A percentile compares a stretch with the other conserved stretches of the same genome.
These are phyloP conservation scores for Aspergillus niger DNA, from an alignment of 2,329 filamentous ascomycete genomes.

Conservation along the genomic window DNA sequence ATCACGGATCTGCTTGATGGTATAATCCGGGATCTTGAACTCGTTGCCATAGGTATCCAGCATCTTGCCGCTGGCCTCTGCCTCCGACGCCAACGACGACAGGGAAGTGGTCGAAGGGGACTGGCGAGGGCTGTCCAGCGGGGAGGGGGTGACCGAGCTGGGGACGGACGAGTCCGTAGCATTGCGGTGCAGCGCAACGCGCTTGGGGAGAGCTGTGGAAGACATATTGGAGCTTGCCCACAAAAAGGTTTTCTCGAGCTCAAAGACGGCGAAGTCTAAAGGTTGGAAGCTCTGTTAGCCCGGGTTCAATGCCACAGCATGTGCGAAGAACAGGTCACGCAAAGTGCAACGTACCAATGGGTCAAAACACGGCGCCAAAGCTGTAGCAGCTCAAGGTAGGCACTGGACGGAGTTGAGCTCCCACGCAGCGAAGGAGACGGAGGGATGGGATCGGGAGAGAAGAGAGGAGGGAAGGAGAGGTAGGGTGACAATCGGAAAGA, in stretches of 20 bases:
- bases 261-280: background rate
- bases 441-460: constrained; percentile 2
- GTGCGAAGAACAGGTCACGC: background rate
- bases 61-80: constrained; percentile 62
- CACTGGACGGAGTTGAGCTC: constrained; percentile 14
- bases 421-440: constrained; percentile 1
- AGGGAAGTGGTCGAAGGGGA: constrained; percentile 86
- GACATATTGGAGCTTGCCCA: constrained; percentile 42
- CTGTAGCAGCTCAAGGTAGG: background rate
- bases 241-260: constrained; percentile 3
- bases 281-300: background rate
- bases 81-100: constrained; percentile 78
- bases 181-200: constrained; percentile 54
- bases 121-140: constrained; percentile 60
- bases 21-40: constrained; percentile 91
- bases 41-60: constrained; percentile 92
- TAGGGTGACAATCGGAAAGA: constrained; percentile 10
- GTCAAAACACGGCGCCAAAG: background rate
- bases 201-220: constrained; percentile 52
- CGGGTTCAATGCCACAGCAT: background rate
- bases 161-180: constrained; percentile 58
- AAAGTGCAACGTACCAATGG: constrained; percentile 11
- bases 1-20: constrained; percentile 95
- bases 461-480: constrained; percentile 11
- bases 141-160: constrained; percentile 58